Evolutionary conservation across 2,329 filamentous ascomycete species (phyloP), one percentile per base, ranked within the genome.

Genomic region (Ophiostoma pallidulum): DNA sequence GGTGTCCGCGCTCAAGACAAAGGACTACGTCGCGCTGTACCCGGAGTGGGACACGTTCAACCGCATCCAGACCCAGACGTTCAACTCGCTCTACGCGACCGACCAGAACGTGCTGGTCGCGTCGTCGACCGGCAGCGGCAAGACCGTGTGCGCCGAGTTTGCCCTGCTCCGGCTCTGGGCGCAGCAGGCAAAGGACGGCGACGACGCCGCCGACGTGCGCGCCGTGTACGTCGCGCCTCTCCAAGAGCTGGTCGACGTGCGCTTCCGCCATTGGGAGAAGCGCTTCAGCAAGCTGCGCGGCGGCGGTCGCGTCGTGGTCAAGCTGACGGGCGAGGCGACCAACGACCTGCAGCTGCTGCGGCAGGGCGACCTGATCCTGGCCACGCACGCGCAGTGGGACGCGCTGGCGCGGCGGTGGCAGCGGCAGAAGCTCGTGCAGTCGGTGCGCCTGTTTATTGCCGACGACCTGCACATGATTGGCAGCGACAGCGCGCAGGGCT

Each of bases 141-240:
- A 98, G 74, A 97, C 92, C 1, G 82, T 96, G 2, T 97, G 92
- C 61, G 92, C 92, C 2, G 92, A 98, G 63, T 92, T 98, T 66
- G 85, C 92, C 7, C 72, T 98, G 42, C 71, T 98, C 22, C 83
- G 84, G 47, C 87, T 95, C 64, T 98, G 92, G 90, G 75, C 80
- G 26, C n/a, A 13, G 36, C 24, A 19, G 29, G 20, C n/a, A 10
- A 12, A 22, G n/a, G 20, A 28, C 1, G 38, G 32, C 7, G 75
- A 82, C 26, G 72, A 78, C 47, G 86, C 87, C 4, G 75, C 82
- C 28, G 72, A 78, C 47, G 86, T 87, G 1, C 84, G 88, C 51
- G 89, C 90, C 19, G 86, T 98, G 19, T 98, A 98, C 60, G 78
- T 98, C 58, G 89, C 91, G 20, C 94, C 92, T 0, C 94, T 91